Conservation (phyloP, 768 basidiomycete species). For the Psilocybe sp. region DNA sequence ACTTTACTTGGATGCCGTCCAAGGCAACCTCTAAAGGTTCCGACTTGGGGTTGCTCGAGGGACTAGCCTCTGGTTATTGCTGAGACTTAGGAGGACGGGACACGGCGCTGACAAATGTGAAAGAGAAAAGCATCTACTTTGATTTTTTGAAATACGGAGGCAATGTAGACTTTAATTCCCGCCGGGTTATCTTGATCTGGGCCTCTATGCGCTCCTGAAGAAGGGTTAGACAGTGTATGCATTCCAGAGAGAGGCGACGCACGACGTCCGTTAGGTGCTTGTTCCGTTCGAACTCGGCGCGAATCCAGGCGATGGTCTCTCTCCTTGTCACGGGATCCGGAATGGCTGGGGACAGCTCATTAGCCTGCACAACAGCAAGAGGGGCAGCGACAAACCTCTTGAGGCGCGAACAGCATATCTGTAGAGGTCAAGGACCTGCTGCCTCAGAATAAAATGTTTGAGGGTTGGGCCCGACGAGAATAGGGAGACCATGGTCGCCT, state of each 20-base stretch:
- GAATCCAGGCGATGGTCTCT: constrained; percentile 74
- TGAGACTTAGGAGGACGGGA: no score
- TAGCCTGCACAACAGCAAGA: background rate
- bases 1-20: background rate
- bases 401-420: constrained; percentile 68
- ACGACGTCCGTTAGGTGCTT: constrained; percentile 58
- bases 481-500: constrained; percentile 13
- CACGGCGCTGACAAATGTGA: no score
- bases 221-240: background rate
- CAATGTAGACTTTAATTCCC: constrained; percentile 63
- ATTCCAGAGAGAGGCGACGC: constrained; percentile 13
- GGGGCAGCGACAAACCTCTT: constrained; percentile 41
- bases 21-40: background rate
- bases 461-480: constrained; percentile 40
- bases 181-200: constrained; percentile 48
- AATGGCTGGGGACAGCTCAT: constrained; percentile 41
- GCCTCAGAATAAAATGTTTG: constrained; percentile 73
- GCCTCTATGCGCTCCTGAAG: constrained; percentile 58
- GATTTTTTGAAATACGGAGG: constrained; percentile 28
- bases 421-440: constrained; percentile 60
- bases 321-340: constrained; percentile 55
- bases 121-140: background rate
- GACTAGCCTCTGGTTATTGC: no score
- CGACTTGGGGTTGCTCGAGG: background rate
- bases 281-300: constrained; percentile 67